Conservation (phyloP, 2,329 filamentous ascomycete genomes). For the Juglanconis oblonga region DNA sequence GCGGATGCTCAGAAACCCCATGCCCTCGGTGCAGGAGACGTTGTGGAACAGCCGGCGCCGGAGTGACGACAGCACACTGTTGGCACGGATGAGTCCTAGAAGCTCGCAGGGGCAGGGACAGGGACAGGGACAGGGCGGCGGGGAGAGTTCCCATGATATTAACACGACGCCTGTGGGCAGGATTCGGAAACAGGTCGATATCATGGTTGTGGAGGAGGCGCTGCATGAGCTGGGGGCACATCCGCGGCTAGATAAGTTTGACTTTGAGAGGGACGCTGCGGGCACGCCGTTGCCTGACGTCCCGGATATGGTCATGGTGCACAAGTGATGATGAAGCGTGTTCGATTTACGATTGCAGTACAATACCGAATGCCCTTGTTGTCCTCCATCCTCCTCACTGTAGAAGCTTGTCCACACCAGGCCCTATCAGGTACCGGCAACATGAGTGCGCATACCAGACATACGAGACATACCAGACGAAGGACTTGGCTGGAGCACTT, state of each 20-base stretch:
- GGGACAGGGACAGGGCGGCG: background rate
- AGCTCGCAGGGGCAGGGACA: no score
- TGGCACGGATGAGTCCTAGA: background rate
- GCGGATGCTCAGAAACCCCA: background rate
- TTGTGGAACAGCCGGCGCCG: background rate
- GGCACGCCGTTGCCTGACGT: background rate
- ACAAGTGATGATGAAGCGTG: no score
- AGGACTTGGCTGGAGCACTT: no score
- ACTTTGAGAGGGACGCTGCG: background rate
- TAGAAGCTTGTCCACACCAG: no score
- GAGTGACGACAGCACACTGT: background rate
- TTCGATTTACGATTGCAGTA: no score
- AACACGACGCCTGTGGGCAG: background rate
- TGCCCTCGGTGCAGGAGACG: background rate
- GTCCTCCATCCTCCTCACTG: no score
- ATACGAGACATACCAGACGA: no score
- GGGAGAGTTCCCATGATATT: background rate
- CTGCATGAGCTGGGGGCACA: background rate
- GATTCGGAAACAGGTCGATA: conserved; percentile 10
- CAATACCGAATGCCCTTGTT: no score
- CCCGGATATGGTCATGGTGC: background rate
- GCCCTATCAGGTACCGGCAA: no score
- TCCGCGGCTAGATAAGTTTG: background rate
- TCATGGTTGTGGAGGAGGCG: conserved; percentile 11
- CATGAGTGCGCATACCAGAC: no score